A percentile compares a stretch with the other conserved stretches of the same genome.
Evolutionary conservation across 345 rosid genomes (phyloP).

Genomic region (Camelina sativa): DNA sequence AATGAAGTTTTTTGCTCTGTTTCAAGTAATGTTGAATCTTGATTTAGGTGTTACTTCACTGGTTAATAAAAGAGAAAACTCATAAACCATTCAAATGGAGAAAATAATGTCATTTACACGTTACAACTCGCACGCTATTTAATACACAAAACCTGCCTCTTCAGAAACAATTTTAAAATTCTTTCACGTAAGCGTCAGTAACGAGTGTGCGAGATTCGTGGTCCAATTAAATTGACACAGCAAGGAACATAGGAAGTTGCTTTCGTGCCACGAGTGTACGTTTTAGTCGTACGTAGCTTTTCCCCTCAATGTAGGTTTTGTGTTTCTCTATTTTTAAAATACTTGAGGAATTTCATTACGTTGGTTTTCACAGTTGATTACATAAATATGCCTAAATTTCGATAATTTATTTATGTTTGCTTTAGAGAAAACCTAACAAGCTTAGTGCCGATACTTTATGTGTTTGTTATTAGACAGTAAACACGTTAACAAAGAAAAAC

Average conservation of each 20-base stretch:
- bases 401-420: slow-evolving; percentile 8
- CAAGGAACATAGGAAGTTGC: slow-evolving; percentile 8
- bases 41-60: slow-evolving; percentile 10
- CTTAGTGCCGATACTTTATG: slow-evolving; percentile 16
- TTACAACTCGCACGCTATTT: slow-evolving; percentile 7
- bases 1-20: neutral
- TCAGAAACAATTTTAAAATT: neutral
- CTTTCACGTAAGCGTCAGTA: slow-evolving; percentile 40
- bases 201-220: slow-evolving; percentile 41
- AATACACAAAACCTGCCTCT: slow-evolving; percentile 28
- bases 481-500: slow-evolving; percentile 34
- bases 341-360: slow-evolving; percentile 35
- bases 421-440: slow-evolving; percentile 21
- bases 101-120: slow-evolving; percentile 24
- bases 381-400: neutral
- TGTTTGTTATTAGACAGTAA: neutral
- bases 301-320: neutral
- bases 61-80: neutral
- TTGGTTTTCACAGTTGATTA: slow-evolving; percentile 23
- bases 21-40: neutral
- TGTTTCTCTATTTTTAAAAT: slow-evolving; percentile 1
- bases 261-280: slow-evolving; percentile 57
- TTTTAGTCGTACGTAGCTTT: slow-evolving; percentile 16
- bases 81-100: neutral
- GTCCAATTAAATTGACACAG: slow-evolving; percentile 46